Percentiles rank a stretch among this genome's conserved stretches.
Conservation (phyloP, 345 rosid genomes). For the Syzygium aromaticum region DNA sequence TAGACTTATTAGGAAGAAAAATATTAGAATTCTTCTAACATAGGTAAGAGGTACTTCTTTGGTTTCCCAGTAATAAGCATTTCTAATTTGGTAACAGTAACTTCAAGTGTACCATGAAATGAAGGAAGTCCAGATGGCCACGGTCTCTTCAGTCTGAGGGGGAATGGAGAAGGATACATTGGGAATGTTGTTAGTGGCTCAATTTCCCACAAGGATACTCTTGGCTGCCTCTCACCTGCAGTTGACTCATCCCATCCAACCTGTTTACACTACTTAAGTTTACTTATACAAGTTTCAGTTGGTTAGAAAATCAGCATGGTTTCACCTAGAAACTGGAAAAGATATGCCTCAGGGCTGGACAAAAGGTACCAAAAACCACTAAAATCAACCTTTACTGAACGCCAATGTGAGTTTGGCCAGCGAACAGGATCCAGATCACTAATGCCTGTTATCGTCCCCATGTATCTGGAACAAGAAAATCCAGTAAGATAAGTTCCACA, state of each 20-base stretch:
- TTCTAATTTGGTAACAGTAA: not conserved
- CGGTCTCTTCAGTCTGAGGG: constrained; percentile 35
- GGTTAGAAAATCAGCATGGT: not conserved
- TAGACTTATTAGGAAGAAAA: not conserved
- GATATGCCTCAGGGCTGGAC: not conserved
- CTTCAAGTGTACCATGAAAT: constrained; percentile 19
- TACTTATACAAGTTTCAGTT: not conserved
- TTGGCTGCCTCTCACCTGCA: constrained; percentile 48
- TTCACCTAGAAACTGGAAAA: not conserved
- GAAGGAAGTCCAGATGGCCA: constrained; percentile 38
- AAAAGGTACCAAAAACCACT: not conserved
- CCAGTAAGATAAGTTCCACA: not conserved
- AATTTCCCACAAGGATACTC: constrained; percentile 49
- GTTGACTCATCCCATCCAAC: constrained; percentile 55
- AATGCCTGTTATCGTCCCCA: constrained; percentile 75
- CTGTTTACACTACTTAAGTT: constrained; percentile 9
- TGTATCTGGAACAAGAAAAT: constrained; percentile 29
- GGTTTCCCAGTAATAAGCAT: not conserved
- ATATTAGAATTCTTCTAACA: not conserved
- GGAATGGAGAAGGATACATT: constrained; percentile 39
- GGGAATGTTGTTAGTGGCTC: constrained; percentile 45
- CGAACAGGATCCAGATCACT: constrained; percentile 60
- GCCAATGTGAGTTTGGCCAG: constrained; percentile 78
- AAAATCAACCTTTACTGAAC: constrained; percentile 43
- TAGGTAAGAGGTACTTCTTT: not conserved